Base-by-base conservation (phyloP, 345 rosid genomes). In the Arabidopsis suecica region DNA sequence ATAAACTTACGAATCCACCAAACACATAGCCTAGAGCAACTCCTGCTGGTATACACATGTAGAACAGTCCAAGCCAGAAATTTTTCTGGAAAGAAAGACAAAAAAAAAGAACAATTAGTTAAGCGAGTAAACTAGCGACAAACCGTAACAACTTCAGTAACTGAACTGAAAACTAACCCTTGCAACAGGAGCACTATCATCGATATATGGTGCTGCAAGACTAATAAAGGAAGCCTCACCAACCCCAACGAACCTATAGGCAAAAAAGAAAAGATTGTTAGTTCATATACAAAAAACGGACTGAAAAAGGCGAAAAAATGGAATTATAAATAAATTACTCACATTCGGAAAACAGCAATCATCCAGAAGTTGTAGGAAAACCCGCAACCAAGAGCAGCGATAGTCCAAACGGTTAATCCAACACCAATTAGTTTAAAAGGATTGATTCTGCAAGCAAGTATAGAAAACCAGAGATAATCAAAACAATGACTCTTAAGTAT, bases 141-240 rank as follows among this genome's bases (percentile, higher is more conserved):
- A 60, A 9, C 4, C 2, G 34, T 18, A 62, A 67, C 61, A 56
- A 18, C 3, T 65, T 57, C 25, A 32, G 49, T n/a, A 75, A 44
- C 1, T 0, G 51, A 38, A 12, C 2, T 9, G 14, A 51, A 33
- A 60, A 61, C 37, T 54, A 78, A 90, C 99, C 97, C 90, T 87
- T 80, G 87, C 69, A 53, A 56, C 73, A 10, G 97, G 99, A 42
- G 99, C 96, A 72, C 90, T 88, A 68, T 95, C 99, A 86, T 95
- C 99, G 5, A 95, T 92, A 71, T 92, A 95, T 0, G 99, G 98
- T 30, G 99, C 97, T 53, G 99, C 99, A 74, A 95, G 99, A 85
- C 98, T 90, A 61, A 95, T 90, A 72, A 95, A 95, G 33, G 99
- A 95, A 69, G 99, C 99, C 71, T 95, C 98, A 57, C 99, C 99